These are phyloP conservation scores for Irpex rosettiformis DNA, from an alignment of 1,284 basidiomycete species.

Conservation along the genomic window DNA sequence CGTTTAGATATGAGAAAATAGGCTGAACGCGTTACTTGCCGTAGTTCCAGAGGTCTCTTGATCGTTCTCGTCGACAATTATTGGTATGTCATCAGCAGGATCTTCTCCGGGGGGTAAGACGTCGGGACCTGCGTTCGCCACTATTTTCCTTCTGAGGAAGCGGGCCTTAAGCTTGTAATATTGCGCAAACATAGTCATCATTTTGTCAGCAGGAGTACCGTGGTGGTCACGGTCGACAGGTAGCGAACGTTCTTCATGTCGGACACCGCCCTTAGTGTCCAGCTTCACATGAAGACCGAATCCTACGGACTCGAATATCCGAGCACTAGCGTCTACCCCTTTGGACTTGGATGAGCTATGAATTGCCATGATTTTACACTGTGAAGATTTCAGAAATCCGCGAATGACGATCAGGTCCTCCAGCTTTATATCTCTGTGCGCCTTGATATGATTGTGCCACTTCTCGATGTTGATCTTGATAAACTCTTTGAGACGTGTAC, in stretches of 20 bases:
- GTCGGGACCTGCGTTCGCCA: not conserved
- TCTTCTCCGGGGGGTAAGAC: not conserved
- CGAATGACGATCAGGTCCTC: not conserved
- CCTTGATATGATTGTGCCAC: not conserved
- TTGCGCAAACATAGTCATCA: not conserved
- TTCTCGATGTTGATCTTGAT: not conserved
- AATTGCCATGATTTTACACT: not conserved
- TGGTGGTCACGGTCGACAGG: not conserved
- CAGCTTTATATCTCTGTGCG: not conserved
- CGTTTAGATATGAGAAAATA: too few species aligned
- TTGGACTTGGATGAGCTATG: not conserved
- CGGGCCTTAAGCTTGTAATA: not conserved
- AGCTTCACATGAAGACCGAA: not conserved
- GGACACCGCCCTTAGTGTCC: not conserved
- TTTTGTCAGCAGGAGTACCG: not conserved
- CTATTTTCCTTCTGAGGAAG: not conserved
- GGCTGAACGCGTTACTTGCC: not conserved
- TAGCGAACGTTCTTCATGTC: not conserved
- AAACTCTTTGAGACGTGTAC: not conserved
- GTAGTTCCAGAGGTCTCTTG: not conserved
- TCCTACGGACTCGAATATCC: not conserved
- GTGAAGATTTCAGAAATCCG: not conserved
- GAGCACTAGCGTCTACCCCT: not conserved
- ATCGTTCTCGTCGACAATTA: not conserved
- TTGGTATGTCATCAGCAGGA: not conserved